Evolutionary conservation across 148 eudicot genomes (phyloP).

Genomic region (Linanthus parryae): DNA sequence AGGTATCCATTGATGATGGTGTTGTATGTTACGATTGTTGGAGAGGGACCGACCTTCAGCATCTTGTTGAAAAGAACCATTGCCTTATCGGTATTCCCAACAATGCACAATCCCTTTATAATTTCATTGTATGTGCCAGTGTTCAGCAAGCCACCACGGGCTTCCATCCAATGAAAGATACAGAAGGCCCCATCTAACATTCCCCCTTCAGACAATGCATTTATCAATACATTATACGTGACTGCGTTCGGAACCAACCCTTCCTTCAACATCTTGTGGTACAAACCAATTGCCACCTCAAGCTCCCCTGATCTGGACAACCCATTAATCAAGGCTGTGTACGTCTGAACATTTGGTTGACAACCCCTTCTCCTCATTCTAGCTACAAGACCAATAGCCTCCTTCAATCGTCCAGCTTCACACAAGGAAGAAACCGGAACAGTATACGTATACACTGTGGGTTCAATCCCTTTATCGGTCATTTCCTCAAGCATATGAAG

Average conservation of each 20-base stretch:
- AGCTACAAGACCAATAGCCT: conserved; percentile 44
- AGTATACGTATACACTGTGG: conserved; percentile 58
- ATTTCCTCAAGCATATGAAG: conserved; percentile 50
- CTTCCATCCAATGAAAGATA: conserved; percentile 58
- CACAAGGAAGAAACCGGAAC: conserved; percentile 53
- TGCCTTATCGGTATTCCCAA: conserved; percentile 42
- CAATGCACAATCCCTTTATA: conserved; percentile 48
- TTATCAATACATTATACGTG: conserved; percentile 57
- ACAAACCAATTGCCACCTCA: conserved; percentile 60
- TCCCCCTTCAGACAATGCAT: conserved; percentile 35
- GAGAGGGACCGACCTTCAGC: conserved; percentile 40
- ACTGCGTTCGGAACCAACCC: conserved; percentile 46
- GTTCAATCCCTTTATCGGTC: conserved; percentile 50
- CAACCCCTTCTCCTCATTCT: conserved; percentile 48
- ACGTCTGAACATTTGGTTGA: conserved; percentile 63
- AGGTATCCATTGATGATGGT: conserved; percentile 54
- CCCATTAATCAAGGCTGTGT: conserved; percentile 77
- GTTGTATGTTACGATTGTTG: conserved; percentile 58
- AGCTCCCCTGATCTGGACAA: conserved; percentile 35
- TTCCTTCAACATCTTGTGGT: conserved; percentile 54
- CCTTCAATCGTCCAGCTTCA: conserved; percentile 38
- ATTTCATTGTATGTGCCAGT: conserved; percentile 56
- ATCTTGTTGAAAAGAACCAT: conserved; percentile 54
- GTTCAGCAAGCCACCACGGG: conserved; percentile 28
- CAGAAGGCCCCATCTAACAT: conserved; percentile 32